Evolutionary conservation across 441 rosid genomes (phyloP).

Genomic region (Eruca vesicaria): DNA sequence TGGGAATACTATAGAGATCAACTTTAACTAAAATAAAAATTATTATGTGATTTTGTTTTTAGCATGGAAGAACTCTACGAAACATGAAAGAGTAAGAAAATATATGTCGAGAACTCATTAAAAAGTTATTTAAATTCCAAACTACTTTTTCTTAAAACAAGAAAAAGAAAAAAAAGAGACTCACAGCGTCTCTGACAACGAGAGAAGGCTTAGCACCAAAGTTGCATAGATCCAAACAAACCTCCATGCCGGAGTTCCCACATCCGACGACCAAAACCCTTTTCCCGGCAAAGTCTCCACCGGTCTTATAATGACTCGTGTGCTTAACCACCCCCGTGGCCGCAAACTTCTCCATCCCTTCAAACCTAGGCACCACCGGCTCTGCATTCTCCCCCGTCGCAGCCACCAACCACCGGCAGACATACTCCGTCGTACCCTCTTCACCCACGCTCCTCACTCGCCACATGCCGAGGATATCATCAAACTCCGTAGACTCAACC

Average conservation of each 20-base stretch:
- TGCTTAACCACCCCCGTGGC: conserved; percentile 46
- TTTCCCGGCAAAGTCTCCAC: conserved; percentile 56
- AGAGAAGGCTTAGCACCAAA: conserved; percentile 63
- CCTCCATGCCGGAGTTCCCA: conserved; percentile 86
- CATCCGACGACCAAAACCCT: conserved; percentile 70
- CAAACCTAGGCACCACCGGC: conserved; percentile 55
- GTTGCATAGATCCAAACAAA: conserved; percentile 75
- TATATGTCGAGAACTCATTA: conserved; percentile 1
- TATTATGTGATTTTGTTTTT: conserved; percentile 4
- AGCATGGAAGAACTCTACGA: conserved; percentile 23
- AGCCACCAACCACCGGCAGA: conserved; percentile 61
- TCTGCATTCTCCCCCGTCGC: conserved; percentile 88
- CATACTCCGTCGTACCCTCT: conserved; percentile 42
- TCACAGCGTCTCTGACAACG: conserved; percentile 70
- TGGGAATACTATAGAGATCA: conserved; percentile 1
- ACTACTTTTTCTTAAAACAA: background rate
- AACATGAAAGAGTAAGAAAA: conserved; percentile 14
- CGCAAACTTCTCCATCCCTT: conserved; percentile 49
- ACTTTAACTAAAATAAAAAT: background rate
- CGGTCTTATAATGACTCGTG: conserved; percentile 54
- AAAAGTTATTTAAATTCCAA: background rate
- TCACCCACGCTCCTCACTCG: conserved; percentile 45
- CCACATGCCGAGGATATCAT: conserved; percentile 37
- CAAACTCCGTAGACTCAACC: conserved; percentile 38
- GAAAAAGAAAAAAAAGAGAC: background rate